These are phyloP conservation scores for Wakefieldia striispora DNA, from an alignment of 768 basidiomycete species.

Conservation along the genomic window DNA sequence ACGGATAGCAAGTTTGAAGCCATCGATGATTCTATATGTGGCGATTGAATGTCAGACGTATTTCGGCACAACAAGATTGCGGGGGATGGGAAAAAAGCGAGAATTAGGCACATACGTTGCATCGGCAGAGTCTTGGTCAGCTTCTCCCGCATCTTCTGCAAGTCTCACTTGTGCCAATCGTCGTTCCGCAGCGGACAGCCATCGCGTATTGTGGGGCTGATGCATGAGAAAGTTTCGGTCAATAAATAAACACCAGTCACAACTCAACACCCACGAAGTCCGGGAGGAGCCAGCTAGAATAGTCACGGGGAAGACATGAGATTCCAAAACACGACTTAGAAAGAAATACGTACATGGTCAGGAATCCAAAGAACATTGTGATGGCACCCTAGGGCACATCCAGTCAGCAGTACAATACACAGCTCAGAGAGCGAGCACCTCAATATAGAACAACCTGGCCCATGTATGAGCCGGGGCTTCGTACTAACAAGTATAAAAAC, in stretches of 20 bases:
- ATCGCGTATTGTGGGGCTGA: slow-evolving; percentile 61
- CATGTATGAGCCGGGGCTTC: not conserved
- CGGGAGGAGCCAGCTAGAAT: slow-evolving; percentile 53
- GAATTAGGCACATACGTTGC: slow-evolving; percentile 47
- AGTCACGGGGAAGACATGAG: too few relatives aligned
- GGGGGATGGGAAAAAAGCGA: slow-evolving; percentile 1
- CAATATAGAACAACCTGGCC: slow-evolving; percentile 68
- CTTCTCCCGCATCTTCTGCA: slow-evolving; percentile 67
- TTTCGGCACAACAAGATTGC: not conserved
- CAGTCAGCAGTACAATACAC: too few relatives aligned
- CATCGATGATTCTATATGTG: slow-evolving; percentile 15
- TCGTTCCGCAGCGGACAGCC: slow-evolving; percentile 47
- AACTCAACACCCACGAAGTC: slow-evolving; percentile 47
- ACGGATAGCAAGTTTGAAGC: slow-evolving; percentile 49
- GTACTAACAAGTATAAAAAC: slow-evolving; percentile 3
- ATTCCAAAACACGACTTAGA: not conserved
- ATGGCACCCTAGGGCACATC: slow-evolving; percentile 41
- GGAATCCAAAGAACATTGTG: slow-evolving; percentile 57
- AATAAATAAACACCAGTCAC: not conserved
- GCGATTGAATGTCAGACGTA: not conserved
- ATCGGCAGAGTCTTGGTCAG: slow-evolving; percentile 52
- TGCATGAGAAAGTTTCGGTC: not conserved
- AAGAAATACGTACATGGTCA: slow-evolving; percentile 42
- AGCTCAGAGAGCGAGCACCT: slow-evolving; percentile 15
- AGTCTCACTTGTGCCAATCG: slow-evolving; percentile 62